phyloP scores from a whole-genome alignment of 768 basidiomycete species.

The Boletus huronensis region DNA sequence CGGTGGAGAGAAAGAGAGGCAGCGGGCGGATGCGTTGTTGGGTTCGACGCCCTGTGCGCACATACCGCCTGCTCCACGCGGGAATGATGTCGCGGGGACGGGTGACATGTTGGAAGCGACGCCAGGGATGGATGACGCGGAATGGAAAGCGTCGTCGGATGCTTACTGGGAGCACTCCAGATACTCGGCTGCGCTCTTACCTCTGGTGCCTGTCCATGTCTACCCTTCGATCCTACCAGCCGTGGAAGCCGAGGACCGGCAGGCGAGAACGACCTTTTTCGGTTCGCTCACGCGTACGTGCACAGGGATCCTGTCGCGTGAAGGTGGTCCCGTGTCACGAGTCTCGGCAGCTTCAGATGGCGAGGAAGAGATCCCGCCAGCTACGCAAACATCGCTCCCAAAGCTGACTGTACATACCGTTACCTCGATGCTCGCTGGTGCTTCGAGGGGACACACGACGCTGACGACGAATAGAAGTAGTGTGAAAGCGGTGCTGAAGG shows the following conservation, averaged over 20 bases:
- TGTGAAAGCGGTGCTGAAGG: slow-evolving; percentile 68
- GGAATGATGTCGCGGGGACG: background rate
- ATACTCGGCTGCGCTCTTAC: slow-evolving; percentile 48
- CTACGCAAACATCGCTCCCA: slow-evolving; percentile 51
- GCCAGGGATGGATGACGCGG: too few relatives aligned
- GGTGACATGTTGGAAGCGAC: background rate
- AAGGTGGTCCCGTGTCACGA: slow-evolving; percentile 18
- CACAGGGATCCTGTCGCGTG: slow-evolving; percentile 49
- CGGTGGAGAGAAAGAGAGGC: slow-evolving; percentile 65
- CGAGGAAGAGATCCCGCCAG: slow-evolving; percentile 45
- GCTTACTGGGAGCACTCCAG: slow-evolving; percentile 66
- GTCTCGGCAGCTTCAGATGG: background rate
- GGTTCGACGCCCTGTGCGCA: slow-evolving; percentile 15
- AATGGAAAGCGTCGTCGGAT: slow-evolving; percentile 24
- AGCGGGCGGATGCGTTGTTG: slow-evolving; percentile 63
- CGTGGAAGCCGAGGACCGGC: background rate
- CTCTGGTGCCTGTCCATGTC: slow-evolving; percentile 55
- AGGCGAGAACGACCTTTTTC: slow-evolving; percentile 37
- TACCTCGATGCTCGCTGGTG: slow-evolving; percentile 67
- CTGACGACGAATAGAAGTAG: slow-evolving; percentile 82
- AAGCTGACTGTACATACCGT: slow-evolving; percentile 76
- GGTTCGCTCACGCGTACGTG: slow-evolving; percentile 50
- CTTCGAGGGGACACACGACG: slow-evolving; percentile 74
- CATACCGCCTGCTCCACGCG: slow-evolving; percentile 4
- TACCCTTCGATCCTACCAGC: slow-evolving; percentile 36